Base-by-base conservation (phyloP, 345 rosid species). In the Eucalyptus guilfoylei region DNA sequence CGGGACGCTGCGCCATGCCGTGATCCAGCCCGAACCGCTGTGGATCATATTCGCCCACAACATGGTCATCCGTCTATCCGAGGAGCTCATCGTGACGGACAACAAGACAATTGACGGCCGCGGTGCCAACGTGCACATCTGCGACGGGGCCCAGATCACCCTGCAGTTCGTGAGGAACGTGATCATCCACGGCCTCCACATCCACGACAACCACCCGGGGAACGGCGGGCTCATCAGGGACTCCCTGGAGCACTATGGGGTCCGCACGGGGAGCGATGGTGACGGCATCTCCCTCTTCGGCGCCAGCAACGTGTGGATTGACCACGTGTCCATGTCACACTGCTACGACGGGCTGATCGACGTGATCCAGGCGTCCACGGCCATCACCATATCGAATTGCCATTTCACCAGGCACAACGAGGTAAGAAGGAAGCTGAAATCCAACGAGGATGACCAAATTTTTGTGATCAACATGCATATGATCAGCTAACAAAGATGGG, bases 341-440 rank as follows among this genome's bases (percentile, higher is more conserved):
- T 95, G 98, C 91, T 88, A 81, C 8, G 98, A 97, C 87, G 98
- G 98, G 21, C 91, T 97, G 85, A 92, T 97, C 67, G 99, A 97
- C 86, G 96, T 93, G 8, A 94, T 97, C 62, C 58, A 89, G 92
- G 97, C 93, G 9, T 95, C 99, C 48, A 97, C 97, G 44, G 98
- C 93, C 52, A 88, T 97, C 86, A 96, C 99, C 87, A 94, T 97
- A 87, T 97, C 99, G 80, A 97, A 96, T 89, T 90, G 94, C 87
- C 98, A 96, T 88, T 94, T 97, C 92, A 95, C 98, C n/a, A 72
- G 90, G 83, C 99, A 97, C 92, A 94, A 96, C 55, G 97, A 96
- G 87, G 99, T 95, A 87, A 52, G 40, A 62, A 62, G 26, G 7
- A 64, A 32, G n/a, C 7, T 16, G 45, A 37, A 19, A 19, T 69